These are phyloP conservation scores for Colletotrichum somersetense DNA, from an alignment of 2,329 filamentous ascomycete species.

Conservation along the genomic window DNA sequence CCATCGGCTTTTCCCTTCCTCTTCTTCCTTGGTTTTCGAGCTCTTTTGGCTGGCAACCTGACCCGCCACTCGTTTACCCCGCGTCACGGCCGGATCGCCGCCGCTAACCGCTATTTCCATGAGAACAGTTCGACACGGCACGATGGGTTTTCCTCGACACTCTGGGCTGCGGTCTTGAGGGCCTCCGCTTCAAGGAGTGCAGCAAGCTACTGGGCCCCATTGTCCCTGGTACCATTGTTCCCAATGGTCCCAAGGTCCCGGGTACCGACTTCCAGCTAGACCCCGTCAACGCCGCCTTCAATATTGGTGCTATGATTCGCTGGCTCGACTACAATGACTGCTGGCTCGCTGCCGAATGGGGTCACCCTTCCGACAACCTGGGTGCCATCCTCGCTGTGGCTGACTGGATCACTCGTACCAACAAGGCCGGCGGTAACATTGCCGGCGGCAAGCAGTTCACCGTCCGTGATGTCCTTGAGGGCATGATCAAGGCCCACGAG, in stretches of 20 bases:
- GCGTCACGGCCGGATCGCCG: constrained; percentile 41
- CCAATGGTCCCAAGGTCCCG: constrained; percentile 90
- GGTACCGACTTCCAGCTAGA: constrained; percentile 96
- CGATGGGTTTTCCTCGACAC: constrained; percentile 98
- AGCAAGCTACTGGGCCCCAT: constrained; percentile 93
- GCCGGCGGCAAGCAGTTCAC: constrained; percentile 91
- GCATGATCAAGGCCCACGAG: constrained; percentile 99
- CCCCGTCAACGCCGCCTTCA: constrained; percentile 96
- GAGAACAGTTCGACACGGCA: constrained; percentile 86
- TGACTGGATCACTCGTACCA: constrained; percentile 96
- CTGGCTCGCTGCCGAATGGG: constrained; percentile 99
- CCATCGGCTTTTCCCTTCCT: not conserved
- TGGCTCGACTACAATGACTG: constrained; percentile 99
- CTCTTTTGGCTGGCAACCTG: not conserved
- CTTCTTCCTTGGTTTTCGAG: not conserved
- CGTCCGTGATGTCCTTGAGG: constrained; percentile 91
- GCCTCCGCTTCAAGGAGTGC: constrained; percentile 95
- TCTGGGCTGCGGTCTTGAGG: constrained; percentile 95
- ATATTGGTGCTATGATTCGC: constrained; percentile 98
- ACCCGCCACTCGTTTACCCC: constrained; percentile 40
- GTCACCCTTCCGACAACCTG: constrained; percentile 97
- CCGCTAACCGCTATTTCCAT: constrained; percentile 46
- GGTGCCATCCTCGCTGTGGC: constrained; percentile 96
- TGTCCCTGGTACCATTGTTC: constrained; percentile 90
- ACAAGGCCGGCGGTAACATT: constrained; percentile 80